phyloP scores from a whole-genome alignment of 2,329 filamentous ascomycete genomes.

The Metarhizium guizhouense region DNA sequence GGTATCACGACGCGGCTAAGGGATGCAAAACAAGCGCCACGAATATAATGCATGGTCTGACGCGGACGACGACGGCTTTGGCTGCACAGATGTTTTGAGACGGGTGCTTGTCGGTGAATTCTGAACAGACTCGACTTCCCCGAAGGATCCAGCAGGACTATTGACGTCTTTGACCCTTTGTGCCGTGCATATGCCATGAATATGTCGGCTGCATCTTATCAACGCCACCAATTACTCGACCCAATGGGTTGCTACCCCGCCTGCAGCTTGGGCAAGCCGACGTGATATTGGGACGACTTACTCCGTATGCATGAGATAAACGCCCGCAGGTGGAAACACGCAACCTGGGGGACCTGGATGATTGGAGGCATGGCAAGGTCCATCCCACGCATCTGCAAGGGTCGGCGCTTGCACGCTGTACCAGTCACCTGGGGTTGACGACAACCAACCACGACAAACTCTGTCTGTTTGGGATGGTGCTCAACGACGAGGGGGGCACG shows the following conservation, averaged over 20 bases:
- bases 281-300: conserved; percentile 5
- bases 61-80: too few relatives aligned
- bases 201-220: too few relatives aligned
- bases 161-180: too few relatives aligned
- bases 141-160: too few relatives aligned
- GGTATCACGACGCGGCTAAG: too few relatives aligned
- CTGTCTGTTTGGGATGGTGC: neutral
- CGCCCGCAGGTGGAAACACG: conserved; percentile 19
- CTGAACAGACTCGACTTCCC: too few relatives aligned
- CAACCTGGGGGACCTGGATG: conserved; percentile 17
- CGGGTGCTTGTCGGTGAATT: too few relatives aligned
- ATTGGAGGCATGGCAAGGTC: conserved; percentile 14
- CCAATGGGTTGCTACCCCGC: neutral
- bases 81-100: too few relatives aligned
- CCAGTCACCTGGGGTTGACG: neutral
- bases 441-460: neutral
- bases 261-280: neutral
- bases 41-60: too few relatives aligned
- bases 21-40: too few relatives aligned
- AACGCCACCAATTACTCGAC: too few relatives aligned
- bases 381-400: conserved; percentile 4
- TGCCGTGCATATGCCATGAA: too few relatives aligned
- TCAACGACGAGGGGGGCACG: neutral
- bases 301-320: conserved; percentile 16
- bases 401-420: conserved; percentile 18